phyloP scores from a whole-genome alignment of 1,284 basidiomycete species.

The Trichosporon sp. region DNA sequence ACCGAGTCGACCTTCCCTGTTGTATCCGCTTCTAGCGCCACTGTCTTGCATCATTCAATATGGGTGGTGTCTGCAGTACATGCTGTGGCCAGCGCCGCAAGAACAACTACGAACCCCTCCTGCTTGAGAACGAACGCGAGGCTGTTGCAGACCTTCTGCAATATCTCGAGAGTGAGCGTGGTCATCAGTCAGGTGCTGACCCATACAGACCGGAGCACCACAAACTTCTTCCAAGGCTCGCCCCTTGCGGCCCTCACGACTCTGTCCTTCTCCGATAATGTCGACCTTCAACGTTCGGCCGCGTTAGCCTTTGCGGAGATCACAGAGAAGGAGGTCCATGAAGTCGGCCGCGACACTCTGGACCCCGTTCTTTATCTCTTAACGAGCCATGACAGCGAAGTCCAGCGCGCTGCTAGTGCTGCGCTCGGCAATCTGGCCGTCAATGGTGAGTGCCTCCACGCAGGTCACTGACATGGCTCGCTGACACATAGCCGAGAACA shows the following conservation, averaged over 20 bases:
- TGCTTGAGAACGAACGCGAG: constrained; percentile 96
- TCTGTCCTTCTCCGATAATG: constrained; percentile 98
- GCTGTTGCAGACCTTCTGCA: constrained; percentile 96
- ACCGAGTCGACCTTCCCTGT: not conserved
- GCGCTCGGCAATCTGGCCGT: constrained; percentile 98
- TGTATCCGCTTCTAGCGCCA: not conserved
- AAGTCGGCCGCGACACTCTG: constrained; percentile 93
- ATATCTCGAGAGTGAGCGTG: constrained; percentile 85
- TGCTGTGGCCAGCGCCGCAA: constrained; percentile 47
- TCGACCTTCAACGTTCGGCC: constrained; percentile 95
- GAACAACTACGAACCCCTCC: constrained; percentile 82
- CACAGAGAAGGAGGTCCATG: constrained; percentile 98
- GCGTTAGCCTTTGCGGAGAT: constrained; percentile 99
- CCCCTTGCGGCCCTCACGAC: constrained; percentile 92
- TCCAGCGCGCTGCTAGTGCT: constrained; percentile 95
- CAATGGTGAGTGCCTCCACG: constrained; percentile 67
- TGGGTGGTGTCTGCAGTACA: constrained; percentile 42
- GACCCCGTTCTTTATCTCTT: constrained; percentile 98
- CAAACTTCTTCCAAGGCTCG: constrained; percentile 91
- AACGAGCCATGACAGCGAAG: constrained; percentile 96
- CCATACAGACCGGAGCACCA: constrained; percentile 77
- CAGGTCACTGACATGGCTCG: not conserved
- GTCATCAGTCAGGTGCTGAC: not conserved
- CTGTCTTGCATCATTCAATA: constrained; percentile 14
- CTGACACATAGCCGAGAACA: constrained; percentile 81